A percentile compares a stretch with the other conserved stretches of the same genome.
Conservation (phyloP, 805 yeast species). For the Kuraishia borneana region DNA sequence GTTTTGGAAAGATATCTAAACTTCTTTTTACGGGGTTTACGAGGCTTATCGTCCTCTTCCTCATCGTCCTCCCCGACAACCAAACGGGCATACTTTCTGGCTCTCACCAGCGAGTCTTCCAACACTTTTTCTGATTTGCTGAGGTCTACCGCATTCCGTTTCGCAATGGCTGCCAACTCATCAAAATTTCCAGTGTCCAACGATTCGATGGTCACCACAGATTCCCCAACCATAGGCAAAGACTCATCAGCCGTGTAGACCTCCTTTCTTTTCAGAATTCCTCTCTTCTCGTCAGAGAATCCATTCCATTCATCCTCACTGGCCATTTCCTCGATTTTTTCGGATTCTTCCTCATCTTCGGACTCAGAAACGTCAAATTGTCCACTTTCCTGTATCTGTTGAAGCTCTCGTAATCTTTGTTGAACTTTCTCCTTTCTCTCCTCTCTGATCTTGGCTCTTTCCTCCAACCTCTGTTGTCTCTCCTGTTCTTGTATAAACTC, state of each 20-base stretch:
- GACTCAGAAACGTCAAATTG: neutral
- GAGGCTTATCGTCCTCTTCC: slow-evolving; percentile 16
- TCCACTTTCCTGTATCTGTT: neutral
- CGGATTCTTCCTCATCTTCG: slow-evolving; percentile 10
- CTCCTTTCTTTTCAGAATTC: slow-evolving; percentile 36
- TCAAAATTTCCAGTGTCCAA: slow-evolving; percentile 33
- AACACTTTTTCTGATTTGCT: slow-evolving; percentile 57
- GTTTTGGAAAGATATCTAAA: slow-evolving; percentile 77
- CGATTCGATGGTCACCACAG: slow-evolving; percentile 47
- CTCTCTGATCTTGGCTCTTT: slow-evolving; percentile 58
- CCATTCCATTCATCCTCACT: slow-evolving; percentile 29
- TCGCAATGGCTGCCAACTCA: slow-evolving; percentile 32
- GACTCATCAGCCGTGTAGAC: slow-evolving; percentile 24
- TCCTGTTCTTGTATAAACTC: slow-evolving; percentile 70
- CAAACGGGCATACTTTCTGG: slow-evolving; percentile 70
- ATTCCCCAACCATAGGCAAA: slow-evolving; percentile 8
- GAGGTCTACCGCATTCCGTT: slow-evolving; percentile 62
- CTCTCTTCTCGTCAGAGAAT: slow-evolving; percentile 20
- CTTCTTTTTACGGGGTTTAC: slow-evolving; percentile 54
- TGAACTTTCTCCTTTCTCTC: slow-evolving; percentile 60
- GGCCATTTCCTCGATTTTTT: slow-evolving; percentile 10
- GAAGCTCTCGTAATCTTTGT: slow-evolving; percentile 45
- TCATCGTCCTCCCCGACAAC: slow-evolving; percentile 14
- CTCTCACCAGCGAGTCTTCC: slow-evolving; percentile 64
- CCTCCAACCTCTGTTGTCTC: slow-evolving; percentile 60